These are phyloP conservation scores for Aristolochia californica DNA, from an alignment of 164 flowering plant genomes.

Conservation along the genomic window DNA sequence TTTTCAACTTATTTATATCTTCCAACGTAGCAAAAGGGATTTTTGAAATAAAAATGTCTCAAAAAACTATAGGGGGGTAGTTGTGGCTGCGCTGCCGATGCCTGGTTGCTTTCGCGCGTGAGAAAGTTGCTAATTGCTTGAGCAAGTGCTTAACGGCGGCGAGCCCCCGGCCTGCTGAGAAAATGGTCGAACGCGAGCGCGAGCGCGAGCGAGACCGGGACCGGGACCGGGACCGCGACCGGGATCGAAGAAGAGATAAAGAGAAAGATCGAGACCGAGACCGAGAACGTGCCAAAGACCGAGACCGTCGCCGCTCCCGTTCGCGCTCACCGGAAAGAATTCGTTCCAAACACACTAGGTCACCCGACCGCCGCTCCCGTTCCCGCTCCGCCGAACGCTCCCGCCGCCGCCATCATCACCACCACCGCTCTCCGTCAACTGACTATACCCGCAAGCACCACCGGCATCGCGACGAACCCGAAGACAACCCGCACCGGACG, in stretches of 20 bases:
- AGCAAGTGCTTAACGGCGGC: no score
- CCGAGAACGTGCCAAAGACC: constrained; percentile 22
- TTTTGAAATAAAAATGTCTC: no score
- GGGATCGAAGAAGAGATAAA: constrained; percentile 15
- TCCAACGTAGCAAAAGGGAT: no score
- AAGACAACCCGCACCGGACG: constrained; percentile 16
- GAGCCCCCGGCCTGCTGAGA: no score
- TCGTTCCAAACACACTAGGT: constrained; percentile 32
- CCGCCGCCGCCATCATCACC: constrained; percentile 31
- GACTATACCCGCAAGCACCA: constrained; percentile 28
- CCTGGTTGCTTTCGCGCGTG: no score
- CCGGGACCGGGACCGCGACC: constrained; percentile 6
- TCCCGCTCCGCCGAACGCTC: constrained; percentile 33
- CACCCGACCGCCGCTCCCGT: constrained; percentile 16
- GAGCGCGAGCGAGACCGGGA: neutral
- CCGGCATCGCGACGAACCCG: constrained; percentile 20
- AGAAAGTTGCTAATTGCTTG: no score
- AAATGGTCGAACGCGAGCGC: neutral
- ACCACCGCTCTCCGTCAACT: constrained; percentile 41
- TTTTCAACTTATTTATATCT: no score
- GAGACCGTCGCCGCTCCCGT: constrained; percentile 35
- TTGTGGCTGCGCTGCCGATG: no score
- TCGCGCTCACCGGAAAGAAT: constrained; percentile 48
- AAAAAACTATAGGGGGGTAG: no score
- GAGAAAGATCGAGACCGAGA: constrained; percentile 14